phyloP scores from a whole-genome alignment of 2,329 filamentous ascomycete genomes.

The Macrophomina phaseolina region DNA sequence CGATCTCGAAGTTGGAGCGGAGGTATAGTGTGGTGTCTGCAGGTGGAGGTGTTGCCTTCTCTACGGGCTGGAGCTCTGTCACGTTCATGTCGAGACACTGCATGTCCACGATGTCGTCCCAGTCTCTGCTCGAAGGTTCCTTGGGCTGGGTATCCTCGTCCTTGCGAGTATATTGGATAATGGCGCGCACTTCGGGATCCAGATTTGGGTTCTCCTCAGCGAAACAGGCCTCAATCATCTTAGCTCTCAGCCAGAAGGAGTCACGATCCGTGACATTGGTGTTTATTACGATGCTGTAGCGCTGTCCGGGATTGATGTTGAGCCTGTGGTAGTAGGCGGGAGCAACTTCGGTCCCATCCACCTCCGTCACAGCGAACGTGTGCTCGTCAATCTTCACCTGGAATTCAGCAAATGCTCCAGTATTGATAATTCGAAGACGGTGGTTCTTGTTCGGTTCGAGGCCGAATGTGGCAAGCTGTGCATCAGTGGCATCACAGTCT shows the following conservation, averaged over 20 bases:
- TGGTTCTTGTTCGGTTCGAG: conserved; percentile 64
- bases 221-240: conserved; percentile 67
- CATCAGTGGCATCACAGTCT: conserved; percentile 43
- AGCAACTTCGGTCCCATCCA: conserved; percentile 67
- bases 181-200: conserved; percentile 55
- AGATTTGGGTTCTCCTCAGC: conserved; percentile 56
- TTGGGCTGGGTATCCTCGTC: no score
- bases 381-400: conserved; percentile 68
- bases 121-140: conserved; percentile 53
- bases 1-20: conserved; percentile 65
- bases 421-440: conserved; percentile 73
- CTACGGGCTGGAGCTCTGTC: conserved; percentile 53
- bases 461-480: conserved; percentile 38
- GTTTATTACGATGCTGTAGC: conserved; percentile 69
- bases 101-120: conserved; percentile 56
- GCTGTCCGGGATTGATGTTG: conserved; percentile 70
- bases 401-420: conserved; percentile 69
- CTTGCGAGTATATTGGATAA: conserved; percentile 53
- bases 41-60: conserved; percentile 50
- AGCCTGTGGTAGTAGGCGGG: conserved; percentile 62
- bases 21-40: conserved; percentile 61
- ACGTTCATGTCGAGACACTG: conserved; percentile 60
- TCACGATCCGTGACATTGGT: conserved; percentile 50
- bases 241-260: conserved; percentile 58
- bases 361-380: conserved; percentile 65